Evolutionary conservation across 2,329 filamentous ascomycete species (phyloP).

Genomic region (Cordyceps pruinosa): DNA sequence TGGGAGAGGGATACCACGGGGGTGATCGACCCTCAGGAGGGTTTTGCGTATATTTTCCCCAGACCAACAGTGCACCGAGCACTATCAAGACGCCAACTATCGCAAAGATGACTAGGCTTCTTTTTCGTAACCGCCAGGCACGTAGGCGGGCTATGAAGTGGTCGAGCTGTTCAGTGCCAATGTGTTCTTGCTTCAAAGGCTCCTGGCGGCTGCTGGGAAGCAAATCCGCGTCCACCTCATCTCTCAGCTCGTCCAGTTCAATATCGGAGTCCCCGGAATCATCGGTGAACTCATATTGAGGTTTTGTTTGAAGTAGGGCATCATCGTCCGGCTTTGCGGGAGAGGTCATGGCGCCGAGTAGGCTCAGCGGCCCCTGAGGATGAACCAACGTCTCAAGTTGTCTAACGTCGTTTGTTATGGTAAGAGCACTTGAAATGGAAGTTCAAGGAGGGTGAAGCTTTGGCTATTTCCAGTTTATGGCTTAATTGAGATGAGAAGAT

Average conservation of each 20-base stretch:
- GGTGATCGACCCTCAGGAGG: constrained; percentile 53
- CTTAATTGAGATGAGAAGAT: neutral
- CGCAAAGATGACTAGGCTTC: neutral
- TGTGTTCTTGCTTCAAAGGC: neutral
- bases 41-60: constrained; percentile 39
- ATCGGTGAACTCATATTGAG: neutral
- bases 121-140: constrained; percentile 1
- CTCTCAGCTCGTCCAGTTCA: constrained; percentile 9
- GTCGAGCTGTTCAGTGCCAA: neutral
- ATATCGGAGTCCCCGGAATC: constrained; percentile 11
- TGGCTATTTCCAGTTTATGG: neutral
- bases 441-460: neutral
- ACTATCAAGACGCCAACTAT: neutral
- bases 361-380: neutral
- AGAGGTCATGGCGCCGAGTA: neutral
- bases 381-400: neutral
- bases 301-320: neutral
- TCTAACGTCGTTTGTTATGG: neutral
- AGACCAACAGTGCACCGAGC: constrained; percentile 28
- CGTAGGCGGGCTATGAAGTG: neutral
- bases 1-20: constrained; percentile 73
- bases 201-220: neutral
- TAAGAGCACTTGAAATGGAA: neutral
- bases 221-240: constrained; percentile 6
- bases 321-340: neutral